A percentile compares a stretch with the other conserved stretches of the same genome.
phyloP scores from a whole-genome alignment of 805 yeast genomes.

The Monosporozyma aerobia region DNA sequence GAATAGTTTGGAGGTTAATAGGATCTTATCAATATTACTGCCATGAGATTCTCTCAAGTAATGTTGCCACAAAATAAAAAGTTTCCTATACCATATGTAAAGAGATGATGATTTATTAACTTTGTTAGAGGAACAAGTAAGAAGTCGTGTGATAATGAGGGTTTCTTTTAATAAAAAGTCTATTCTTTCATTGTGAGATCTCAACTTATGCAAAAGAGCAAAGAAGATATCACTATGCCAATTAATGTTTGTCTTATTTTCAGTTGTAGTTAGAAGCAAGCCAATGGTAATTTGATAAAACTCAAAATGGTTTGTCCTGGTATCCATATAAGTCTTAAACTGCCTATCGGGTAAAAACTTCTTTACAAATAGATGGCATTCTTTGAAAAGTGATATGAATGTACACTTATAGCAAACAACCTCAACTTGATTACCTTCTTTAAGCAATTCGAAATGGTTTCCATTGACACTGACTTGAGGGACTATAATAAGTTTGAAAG shows the following conservation, averaged over 20 bases:
- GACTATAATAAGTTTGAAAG: background rate
- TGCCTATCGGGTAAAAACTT: background rate
- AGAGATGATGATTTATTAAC: conserved; percentile 34
- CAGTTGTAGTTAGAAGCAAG: conserved; percentile 30
- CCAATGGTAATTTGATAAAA: conserved; percentile 26
- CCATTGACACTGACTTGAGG: background rate
- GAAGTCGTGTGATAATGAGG: conserved; percentile 13
- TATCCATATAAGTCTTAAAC: background rate
- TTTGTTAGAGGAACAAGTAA: conserved; percentile 28
- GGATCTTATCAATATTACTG: no score
- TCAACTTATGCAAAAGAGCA: conserved; percentile 4
- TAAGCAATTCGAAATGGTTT: background rate
- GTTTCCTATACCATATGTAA: conserved; percentile 29
- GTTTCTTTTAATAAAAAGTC: conserved; percentile 14
- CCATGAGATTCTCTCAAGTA: background rate
- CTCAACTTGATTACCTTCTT: conserved; percentile 20
- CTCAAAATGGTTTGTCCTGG: background rate
- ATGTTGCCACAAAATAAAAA: conserved; percentile 11
- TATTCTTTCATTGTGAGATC: background rate
- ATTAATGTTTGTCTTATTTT: conserved; percentile 28
- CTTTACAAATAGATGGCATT: conserved; percentile 23
- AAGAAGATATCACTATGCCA: conserved; percentile 23
- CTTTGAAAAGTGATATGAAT: conserved; percentile 21
- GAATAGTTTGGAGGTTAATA: conserved; percentile 4
- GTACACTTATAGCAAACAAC: conserved; percentile 30